Evolutionary conservation across 1,284 basidiomycete species (phyloP).

Genomic region (Ganoderma resinaceum): DNA sequence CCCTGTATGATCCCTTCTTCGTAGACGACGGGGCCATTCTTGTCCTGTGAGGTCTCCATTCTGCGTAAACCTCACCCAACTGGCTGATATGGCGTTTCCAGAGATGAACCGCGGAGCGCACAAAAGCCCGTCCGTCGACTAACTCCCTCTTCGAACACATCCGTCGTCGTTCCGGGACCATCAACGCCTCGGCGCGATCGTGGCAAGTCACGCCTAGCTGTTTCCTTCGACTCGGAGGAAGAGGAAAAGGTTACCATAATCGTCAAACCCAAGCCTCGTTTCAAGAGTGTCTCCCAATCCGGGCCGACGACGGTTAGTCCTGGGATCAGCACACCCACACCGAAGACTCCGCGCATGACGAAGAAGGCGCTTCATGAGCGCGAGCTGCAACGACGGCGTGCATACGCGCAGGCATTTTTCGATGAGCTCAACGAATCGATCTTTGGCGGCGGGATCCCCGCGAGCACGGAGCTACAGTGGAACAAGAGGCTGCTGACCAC

Average conservation of each 20-base stretch:
- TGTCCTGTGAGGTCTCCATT: slow-evolving; percentile 48
- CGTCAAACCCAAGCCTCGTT: slow-evolving; percentile 6
- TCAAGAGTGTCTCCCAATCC: slow-evolving; percentile 1
- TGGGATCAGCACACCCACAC: not conserved
- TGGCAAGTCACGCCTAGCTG: slow-evolving; percentile 1
- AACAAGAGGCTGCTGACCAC: slow-evolving; percentile 76
- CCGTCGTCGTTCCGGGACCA: not conserved
- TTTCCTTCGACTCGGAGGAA: slow-evolving; percentile 20
- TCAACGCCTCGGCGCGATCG: not conserved
- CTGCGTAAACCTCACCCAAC: not conserved
- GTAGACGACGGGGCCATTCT: slow-evolving; percentile 51
- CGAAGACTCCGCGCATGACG: slow-evolving; percentile 38
- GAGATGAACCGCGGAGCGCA: slow-evolving; percentile 55
- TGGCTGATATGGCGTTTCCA: slow-evolving; percentile 26
- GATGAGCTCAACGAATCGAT: slow-evolving; percentile 81
- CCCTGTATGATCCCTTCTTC: slow-evolving; percentile 13
- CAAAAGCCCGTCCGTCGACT: slow-evolving; percentile 48
- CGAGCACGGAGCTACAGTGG: slow-evolving; percentile 72
- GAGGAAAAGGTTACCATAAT: slow-evolving; percentile 16
- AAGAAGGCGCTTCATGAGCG: slow-evolving; percentile 55
- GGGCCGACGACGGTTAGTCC: slow-evolving; percentile 6
- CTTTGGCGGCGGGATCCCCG: slow-evolving; percentile 77
- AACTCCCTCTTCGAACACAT: not conserved
- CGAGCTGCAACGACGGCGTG: slow-evolving; percentile 53
- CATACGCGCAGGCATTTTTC: slow-evolving; percentile 77